Evolutionary conservation across 495 filamentous ascomycete species (phyloP), one percentile per base, ranked within the genome.

Genomic region (Schizothecium vesticola): DNA sequence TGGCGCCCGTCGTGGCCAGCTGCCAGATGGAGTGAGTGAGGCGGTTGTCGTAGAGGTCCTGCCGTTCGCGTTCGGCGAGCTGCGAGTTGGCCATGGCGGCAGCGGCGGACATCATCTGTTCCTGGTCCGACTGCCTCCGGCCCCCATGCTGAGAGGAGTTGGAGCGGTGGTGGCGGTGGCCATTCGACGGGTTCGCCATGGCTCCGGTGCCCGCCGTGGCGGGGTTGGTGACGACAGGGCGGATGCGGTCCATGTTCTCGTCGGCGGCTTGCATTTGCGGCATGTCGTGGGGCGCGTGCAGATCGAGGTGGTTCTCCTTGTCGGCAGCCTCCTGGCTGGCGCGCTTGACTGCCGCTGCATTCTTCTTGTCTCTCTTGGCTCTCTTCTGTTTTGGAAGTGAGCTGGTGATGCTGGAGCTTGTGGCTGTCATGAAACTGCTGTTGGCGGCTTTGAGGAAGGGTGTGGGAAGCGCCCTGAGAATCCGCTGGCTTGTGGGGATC

Each of bases 21-120:
- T 94, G 90, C 95, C 95, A 99, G 68, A 97, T 97, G 11, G 89
- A 89, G 71, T 92, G 89, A 1, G 95, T 97, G 16, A 99, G 87
- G 3, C 92, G 87, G 65, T 85, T 87, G 73, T 98, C 94, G 75
- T 97, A 98, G 33, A 86, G 86, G 56, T 84, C 85, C 74, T 93
- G 91, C 23, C 93, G 86, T 73, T 94, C 92, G 62, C 84, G 84
- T 62, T 90, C 85, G 31, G 85, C 81, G 68, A 87, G 28, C 72
- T 78, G 64, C 43, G 74, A 71, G 59, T 63, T 70, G 5, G 75
- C 75, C 7, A 78, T 69, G 9, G 70, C 65, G 1, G 83, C 81
- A 1, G 85, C 84, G 1, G 83, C 79, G 19, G 81, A 78, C 21
- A 87, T 69, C 24, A 86, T 72, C 13, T 80, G 72, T 51, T 76